phyloP scores from a whole-genome alignment of 225 moss, liverwort and hornwort genomes.

The Sphagnum tenellum region DNA sequence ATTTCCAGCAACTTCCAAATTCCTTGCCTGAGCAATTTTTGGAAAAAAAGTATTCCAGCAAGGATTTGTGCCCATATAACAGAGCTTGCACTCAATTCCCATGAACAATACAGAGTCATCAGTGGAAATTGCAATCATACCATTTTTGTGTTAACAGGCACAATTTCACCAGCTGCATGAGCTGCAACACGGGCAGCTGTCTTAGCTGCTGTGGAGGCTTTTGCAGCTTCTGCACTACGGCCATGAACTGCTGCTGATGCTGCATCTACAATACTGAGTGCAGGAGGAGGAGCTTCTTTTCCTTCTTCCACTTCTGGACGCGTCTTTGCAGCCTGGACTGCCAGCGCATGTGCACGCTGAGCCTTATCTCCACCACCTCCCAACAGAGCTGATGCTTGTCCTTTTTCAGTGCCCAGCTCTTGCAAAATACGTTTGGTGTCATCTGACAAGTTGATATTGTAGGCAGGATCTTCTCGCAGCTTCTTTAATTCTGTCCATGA shows the following conservation, averaged over 20 bases:
- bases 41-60: too few relatives aligned
- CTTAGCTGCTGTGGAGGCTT: slow-evolving; percentile 74
- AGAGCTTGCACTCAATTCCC: too few relatives aligned
- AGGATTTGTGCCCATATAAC: too few relatives aligned
- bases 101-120: too few relatives aligned
- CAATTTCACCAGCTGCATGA: slow-evolving; percentile 74
- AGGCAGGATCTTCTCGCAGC: slow-evolving; percentile 72
- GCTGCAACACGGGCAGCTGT: slow-evolving; percentile 92
- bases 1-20: too few relatives aligned
- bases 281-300: slow-evolving; percentile 35
- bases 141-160: slow-evolving; percentile 91
- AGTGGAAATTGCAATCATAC: slow-evolving; percentile 19
- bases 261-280: slow-evolving; percentile 91
- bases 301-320: slow-evolving; percentile 36
- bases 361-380: slow-evolving; percentile 95
- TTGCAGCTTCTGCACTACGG: slow-evolving; percentile 88
- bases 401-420: slow-evolving; percentile 86
- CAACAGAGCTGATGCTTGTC: slow-evolving; percentile 53
- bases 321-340: slow-evolving; percentile 29
- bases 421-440: slow-evolving; percentile 81
- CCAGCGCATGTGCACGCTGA: slow-evolving; percentile 61
- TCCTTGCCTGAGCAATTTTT: too few relatives aligned
- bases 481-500: slow-evolving; percentile 41
- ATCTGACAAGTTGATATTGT: slow-evolving; percentile 86
- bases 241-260: slow-evolving; percentile 95